Evolutionary conservation across 1,284 basidiomycete species (phyloP).

Genomic region (Pholiota adiposa): DNA sequence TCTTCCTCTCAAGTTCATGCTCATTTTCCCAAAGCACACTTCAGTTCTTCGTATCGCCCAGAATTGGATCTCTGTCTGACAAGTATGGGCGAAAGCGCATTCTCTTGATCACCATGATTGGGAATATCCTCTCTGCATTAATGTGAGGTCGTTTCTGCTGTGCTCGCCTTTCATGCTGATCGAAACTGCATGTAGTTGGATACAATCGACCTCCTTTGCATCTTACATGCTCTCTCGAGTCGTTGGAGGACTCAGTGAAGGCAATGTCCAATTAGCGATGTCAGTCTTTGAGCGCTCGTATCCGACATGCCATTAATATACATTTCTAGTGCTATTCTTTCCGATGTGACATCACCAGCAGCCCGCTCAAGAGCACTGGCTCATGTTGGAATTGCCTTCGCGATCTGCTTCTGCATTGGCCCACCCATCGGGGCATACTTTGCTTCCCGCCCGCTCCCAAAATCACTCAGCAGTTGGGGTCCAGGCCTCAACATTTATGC

Average conservation of each 20-base stretch:
- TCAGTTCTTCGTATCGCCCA: conserved; percentile 86
- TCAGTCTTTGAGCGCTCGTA: conserved; percentile 37
- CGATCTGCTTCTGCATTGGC: conserved; percentile 88
- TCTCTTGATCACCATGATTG: conserved; percentile 84
- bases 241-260: conserved; percentile 89
- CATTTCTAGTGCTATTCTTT: conserved; percentile 78
- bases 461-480: conserved; percentile 60
- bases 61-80: conserved; percentile 83
- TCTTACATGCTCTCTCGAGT: conserved; percentile 88
- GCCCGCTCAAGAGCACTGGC: conserved; percentile 86
- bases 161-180: neutral
- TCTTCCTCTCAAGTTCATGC: neutral
- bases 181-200: conserved; percentile 61
- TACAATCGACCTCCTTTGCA: conserved; percentile 84
- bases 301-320: conserved; percentile 1
- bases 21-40: conserved; percentile 57
- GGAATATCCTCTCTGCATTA: conserved; percentile 86
- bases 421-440: conserved; percentile 86
- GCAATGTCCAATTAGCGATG: conserved; percentile 84
- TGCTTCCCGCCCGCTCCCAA: conserved; percentile 68
- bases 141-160: conserved; percentile 51
- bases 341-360: conserved; percentile 80
- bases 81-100: conserved; percentile 84
- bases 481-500: conserved; percentile 84
- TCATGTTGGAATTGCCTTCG: conserved; percentile 91